Percentiles rank a stretch among this genome's conserved stretches.
phyloP scores from a whole-genome alignment of 208 protist species.

The Crithidia bombi region DNA sequence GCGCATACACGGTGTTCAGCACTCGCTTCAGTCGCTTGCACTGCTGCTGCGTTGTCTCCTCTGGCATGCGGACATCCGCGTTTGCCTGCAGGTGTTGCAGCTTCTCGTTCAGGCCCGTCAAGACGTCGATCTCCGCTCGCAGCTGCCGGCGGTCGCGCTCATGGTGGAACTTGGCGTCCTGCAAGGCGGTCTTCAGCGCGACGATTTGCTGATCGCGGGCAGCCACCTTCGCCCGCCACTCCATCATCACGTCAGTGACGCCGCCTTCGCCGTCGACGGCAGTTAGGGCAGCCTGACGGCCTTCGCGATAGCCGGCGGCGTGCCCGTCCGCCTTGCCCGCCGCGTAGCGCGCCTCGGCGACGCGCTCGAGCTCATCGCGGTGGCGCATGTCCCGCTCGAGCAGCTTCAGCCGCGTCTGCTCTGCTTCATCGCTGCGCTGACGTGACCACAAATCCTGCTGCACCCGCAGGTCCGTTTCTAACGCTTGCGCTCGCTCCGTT shows the following conservation, averaged over 20 bases:
- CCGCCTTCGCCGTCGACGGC: conserved; percentile 23
- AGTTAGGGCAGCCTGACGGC: conserved; percentile 17
- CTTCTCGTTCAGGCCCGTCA: conserved; percentile 46
- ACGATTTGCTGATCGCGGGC: conserved; percentile 48
- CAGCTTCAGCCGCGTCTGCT: conserved; percentile 55
- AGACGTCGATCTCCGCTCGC: conserved; percentile 57
- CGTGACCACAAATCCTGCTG: conserved; percentile 52
- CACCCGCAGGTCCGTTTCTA: conserved; percentile 64
- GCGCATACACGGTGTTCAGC: conserved; percentile 58
- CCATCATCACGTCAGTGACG: conserved; percentile 18
- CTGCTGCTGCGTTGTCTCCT: conserved; percentile 36
- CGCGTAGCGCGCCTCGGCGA: conserved; percentile 44
- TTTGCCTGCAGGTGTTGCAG: conserved; percentile 36
- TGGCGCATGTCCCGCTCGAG: conserved; percentile 61
- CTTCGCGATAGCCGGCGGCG: conserved; percentile 35
- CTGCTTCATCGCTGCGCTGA: conserved; percentile 50
- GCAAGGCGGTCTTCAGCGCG: conserved; percentile 41
- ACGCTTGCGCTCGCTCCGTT: conserved; percentile 49
- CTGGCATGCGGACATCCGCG: conserved; percentile 25
- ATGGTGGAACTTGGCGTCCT: conserved; percentile 44
- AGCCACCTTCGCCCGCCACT: conserved; percentile 41
- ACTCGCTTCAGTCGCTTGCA: conserved; percentile 56
- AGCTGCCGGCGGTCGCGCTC: conserved; percentile 52
- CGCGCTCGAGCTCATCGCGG: conserved; percentile 48
- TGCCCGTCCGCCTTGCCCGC: conserved; percentile 53